Base-by-base conservation (phyloP, 2,329 filamentous ascomycete genomes). In the Aspergillus arachidicola region DNA sequence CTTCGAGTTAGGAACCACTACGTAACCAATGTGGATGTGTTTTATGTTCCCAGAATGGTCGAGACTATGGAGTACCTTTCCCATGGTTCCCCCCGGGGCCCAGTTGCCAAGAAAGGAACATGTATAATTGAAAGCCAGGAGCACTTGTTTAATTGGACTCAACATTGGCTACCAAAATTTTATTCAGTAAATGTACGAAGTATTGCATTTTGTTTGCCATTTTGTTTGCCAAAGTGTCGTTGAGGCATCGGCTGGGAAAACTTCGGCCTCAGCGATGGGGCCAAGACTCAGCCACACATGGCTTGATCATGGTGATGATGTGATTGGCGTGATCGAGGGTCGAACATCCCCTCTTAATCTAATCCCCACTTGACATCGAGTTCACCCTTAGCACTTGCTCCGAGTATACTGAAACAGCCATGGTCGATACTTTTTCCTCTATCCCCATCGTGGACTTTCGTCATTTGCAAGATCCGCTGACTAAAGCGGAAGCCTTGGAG, bases 381-480 rank as follows among this genome's bases (percentile, higher is more conserved):
- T 26, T n/a, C 46, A 19, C 26, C 46, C 46, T 26, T 19, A n/a
- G 7, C 26, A 26, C 12, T 28, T 5, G 7, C 26, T 11, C 23
- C 6, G 14, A 12, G n/a, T 36, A 30, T 21, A 32, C 28, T 34
- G 38, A 26, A 19, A 2, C 16, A 45, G 58, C 26, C 38, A 74
- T 73, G 71, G 45, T 66, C 1, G 67, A 64, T 23, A 68, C 69
- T 9, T 75, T 76, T 57, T 73, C 73, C 14, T 73, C 72, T 16
- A 72, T 76, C 12, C 74, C 74, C 10, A 57, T 71, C 26, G 65
- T 78, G 21, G 72, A 77, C 62, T 76, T 72, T 30, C 57, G 64
- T 50, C 69, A 68, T 28, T 61, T 78, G 1, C 66, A 64, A 6
- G 59, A 72, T 32, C 65, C 69, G 6, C 56, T 32, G 10, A 76